Base-by-base conservation (phyloP, 129 eudicot genomes). In the Flaveria brownii region DNA sequence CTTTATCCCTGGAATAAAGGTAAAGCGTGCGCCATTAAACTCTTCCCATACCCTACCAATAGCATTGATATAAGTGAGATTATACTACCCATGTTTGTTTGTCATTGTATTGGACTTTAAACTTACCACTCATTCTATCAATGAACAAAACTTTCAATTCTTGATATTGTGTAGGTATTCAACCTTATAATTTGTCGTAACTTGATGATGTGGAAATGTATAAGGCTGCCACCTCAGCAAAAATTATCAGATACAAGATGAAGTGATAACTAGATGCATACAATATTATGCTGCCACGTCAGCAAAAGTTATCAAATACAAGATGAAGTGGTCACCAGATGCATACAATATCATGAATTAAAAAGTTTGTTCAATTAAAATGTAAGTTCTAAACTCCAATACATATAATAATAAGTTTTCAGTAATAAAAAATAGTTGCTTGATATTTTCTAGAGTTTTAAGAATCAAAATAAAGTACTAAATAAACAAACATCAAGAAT, bases 381-480 rank as follows among this genome's bases (percentile, higher is more conserved):
- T 11, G 49, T 39, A 17, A 72, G 41, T 18, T 17, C 36, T 4
- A 30, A 30, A 30, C 5, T 30, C 36, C 36, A 30, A 30, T 30
- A 30, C 36, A 45, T 45, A 45, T 45, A 9, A 45, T 45, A 45
- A 45, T 12, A 45, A 36, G 41, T 71, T 78, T 78, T 60, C 82
- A 47, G 51, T 9, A 46, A 59, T 20, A 47, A 46, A 54, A 39
- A 26, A 13, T 26, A 25, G 16, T 23, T 61, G 42, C 42, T 26
- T 61, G 67, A 61, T 61, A 25, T 26, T 61, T 61, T 61, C 41
- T 61, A 30, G 45, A 14, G 69, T 63, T 63, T 63, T 63, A 46
- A 63, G 69, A 63, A 63, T 63, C 46, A 63, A 63, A 63, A 26
- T 61, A 61, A 61, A 61, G 43, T 61, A 61, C 18, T 26, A 20